phyloP scores from a whole-genome alignment of 2,329 filamentous ascomycete species.

The Talaromyces sp. region DNA sequence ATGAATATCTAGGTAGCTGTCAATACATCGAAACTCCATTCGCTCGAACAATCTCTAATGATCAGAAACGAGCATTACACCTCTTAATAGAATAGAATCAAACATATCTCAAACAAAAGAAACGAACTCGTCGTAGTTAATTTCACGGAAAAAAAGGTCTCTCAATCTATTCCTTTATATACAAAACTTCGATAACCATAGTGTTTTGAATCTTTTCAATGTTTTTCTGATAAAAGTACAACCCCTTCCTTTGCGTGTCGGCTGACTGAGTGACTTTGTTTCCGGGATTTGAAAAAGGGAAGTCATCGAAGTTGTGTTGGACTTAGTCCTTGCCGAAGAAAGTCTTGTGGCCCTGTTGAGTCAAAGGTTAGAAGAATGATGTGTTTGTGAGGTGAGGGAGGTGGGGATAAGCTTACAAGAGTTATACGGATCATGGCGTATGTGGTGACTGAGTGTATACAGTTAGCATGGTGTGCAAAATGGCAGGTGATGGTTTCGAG shows the following conservation, averaged over 20 bases:
- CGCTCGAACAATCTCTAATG: no score
- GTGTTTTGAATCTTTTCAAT: constrained; percentile 5
- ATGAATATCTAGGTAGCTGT: no score
- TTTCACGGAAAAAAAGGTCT: not conserved
- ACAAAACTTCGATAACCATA: constrained; percentile 18
- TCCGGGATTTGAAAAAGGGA: not conserved
- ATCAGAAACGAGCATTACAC: no score
- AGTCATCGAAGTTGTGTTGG: constrained; percentile 13
- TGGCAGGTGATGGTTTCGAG: not conserved
- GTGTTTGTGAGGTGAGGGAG: constrained; percentile 23
- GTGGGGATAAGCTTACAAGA: constrained; percentile 34
- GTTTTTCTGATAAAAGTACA: constrained; percentile 43
- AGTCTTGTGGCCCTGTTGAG: constrained; percentile 61
- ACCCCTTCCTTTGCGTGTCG: not conserved
- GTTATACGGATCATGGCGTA: constrained; percentile 47
- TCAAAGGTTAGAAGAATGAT: not conserved
- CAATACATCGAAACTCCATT: no score
- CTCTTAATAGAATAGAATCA: not conserved
- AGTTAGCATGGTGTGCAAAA: constrained; percentile 9
- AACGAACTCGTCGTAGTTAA: not conserved
- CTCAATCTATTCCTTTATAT: constrained; percentile 18
- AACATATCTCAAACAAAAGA: constrained; percentile 6
- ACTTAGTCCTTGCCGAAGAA: constrained; percentile 48
- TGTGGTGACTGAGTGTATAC: constrained; percentile 28
- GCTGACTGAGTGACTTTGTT: not conserved